A percentile compares a stretch with the other conserved stretches of the same genome.
These are phyloP conservation scores for Aphanocladium album DNA, from an alignment of 2,329 filamentous ascomycete species.

Conservation along the genomic window DNA sequence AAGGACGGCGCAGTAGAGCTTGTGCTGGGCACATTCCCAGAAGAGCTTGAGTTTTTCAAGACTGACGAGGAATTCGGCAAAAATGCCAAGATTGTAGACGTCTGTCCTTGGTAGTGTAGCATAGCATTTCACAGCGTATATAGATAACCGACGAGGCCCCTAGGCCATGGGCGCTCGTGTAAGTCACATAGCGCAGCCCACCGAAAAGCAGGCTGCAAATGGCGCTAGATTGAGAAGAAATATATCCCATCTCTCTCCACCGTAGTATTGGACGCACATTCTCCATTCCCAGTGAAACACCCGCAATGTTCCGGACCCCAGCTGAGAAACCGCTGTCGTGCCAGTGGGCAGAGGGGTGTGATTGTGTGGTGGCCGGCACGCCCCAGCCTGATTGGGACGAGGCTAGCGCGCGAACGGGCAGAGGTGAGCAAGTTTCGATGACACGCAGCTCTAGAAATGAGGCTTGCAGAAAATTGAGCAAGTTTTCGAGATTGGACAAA, in stretches of 20 bases:
- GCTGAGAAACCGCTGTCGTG: neutral
- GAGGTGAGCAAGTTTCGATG: conserved; percentile 10
- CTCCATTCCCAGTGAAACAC: neutral
- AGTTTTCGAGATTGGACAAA: conserved; percentile 2
- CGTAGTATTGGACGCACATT: neutral
- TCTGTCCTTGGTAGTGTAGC: neutral
- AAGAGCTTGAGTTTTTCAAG: conserved; percentile 24
- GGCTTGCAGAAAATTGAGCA: conserved; percentile 12
- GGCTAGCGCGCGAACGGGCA: neutral
- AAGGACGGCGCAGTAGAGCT: conserved; percentile 26
- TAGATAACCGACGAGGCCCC: neutral
- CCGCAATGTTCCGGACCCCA: neutral
- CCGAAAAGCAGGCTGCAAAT: neutral
- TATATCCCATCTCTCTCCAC: neutral
- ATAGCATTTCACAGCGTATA: neutral
- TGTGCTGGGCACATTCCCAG: conserved; percentile 22
- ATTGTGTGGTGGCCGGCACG: neutral
- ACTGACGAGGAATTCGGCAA: conserved; percentile 23
- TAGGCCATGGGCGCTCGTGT: neutral
- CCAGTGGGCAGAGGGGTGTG: neutral
- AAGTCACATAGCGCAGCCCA: neutral
- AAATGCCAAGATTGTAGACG: conserved; percentile 20
- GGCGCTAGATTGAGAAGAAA: conserved; percentile 9
- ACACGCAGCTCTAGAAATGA: neutral
- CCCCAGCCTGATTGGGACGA: neutral